A percentile compares a stretch with the other conserved stretches of the same genome.
These are phyloP conservation scores for Neurospora sublineolata DNA, from an alignment of 495 filamentous ascomycete species.

Conservation along the genomic window DNA sequence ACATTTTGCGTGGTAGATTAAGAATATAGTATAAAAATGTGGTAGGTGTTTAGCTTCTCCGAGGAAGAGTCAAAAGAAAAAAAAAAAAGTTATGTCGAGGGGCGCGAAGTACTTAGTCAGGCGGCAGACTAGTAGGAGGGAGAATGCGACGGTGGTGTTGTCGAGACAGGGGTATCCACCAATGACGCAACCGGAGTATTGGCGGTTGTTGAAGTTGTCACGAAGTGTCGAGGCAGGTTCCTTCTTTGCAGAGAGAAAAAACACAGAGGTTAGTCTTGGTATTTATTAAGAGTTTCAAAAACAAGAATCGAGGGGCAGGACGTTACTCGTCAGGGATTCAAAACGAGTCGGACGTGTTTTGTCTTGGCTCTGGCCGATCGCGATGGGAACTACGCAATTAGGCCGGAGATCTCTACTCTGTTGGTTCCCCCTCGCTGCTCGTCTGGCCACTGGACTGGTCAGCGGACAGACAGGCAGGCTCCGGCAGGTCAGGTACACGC, in stretches of 20 bases:
- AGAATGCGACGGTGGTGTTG: not conserved
- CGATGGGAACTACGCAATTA: not conserved
- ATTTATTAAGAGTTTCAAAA: not conserved
- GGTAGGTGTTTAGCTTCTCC: not conserved
- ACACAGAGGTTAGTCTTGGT: not conserved
- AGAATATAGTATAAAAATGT: not conserved
- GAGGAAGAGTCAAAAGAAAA: not conserved
- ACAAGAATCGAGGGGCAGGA: not conserved
- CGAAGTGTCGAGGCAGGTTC: not conserved
- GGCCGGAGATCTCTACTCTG: not conserved
- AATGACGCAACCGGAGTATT: slow-evolving; percentile 17
- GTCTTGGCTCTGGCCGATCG: not conserved
- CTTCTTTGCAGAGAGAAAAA: not conserved
- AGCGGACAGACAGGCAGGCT: not conserved
- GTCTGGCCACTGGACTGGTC: not conserved
- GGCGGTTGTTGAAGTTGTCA: not conserved
- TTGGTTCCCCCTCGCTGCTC: not conserved
- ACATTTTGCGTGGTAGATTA: slow-evolving; percentile 10
- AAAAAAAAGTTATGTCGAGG: not conserved
- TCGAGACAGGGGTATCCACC: slow-evolving; percentile 12
- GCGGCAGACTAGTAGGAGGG: not conserved
- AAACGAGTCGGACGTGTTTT: not conserved
- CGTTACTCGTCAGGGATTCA: not conserved
- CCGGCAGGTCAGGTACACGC: not conserved
- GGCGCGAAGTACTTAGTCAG: not conserved